A percentile compares a stretch with the other conserved stretches of the same genome.
Conservation (phyloP, 2,329 filamentous ascomycete genomes). For the Alternaria arborescens region DNA sequence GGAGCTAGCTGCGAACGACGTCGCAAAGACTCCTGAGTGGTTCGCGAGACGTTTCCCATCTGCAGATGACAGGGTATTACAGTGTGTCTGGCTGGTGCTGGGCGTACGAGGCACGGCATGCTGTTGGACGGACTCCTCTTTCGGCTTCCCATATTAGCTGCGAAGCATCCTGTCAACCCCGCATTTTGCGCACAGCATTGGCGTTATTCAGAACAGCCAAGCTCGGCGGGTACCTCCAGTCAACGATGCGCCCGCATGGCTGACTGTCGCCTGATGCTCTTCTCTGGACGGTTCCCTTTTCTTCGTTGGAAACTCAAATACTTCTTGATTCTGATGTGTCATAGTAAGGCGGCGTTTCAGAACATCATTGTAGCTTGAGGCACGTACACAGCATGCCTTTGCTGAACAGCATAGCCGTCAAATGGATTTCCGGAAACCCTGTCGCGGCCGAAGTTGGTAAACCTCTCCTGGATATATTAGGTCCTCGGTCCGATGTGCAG, state of each 20-base stretch:
- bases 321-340: background rate
- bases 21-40: slow-evolving; percentile 19
- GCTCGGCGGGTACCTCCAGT: slow-evolving; percentile 38
- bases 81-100: slow-evolving; percentile 26
- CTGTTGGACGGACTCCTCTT: slow-evolving; percentile 22
- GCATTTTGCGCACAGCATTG: slow-evolving; percentile 45
- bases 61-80: slow-evolving; percentile 26
- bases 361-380: background rate
- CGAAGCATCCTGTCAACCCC: slow-evolving; percentile 43
- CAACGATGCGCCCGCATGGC: slow-evolving; percentile 32
- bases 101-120: slow-evolving; percentile 36
- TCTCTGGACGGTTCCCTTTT: slow-evolving; percentile 10
- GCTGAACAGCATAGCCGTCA: background rate
- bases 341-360: background rate
- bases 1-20: slow-evolving; percentile 35
- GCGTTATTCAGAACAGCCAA: slow-evolving; percentile 38
- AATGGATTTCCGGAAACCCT: background rate
- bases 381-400: background rate
- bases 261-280: slow-evolving; percentile 23
- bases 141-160: slow-evolving; percentile 27
- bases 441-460: background rate
- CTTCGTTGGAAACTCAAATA: background rate
- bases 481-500: slow-evolving; percentile 19
- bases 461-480: slow-evolving; percentile 10
- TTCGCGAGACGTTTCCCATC: slow-evolving; percentile 11